Evolutionary conservation across 2,329 filamentous ascomycete species (phyloP).

Genomic region (Pyricularia pennisetigena): DNA sequence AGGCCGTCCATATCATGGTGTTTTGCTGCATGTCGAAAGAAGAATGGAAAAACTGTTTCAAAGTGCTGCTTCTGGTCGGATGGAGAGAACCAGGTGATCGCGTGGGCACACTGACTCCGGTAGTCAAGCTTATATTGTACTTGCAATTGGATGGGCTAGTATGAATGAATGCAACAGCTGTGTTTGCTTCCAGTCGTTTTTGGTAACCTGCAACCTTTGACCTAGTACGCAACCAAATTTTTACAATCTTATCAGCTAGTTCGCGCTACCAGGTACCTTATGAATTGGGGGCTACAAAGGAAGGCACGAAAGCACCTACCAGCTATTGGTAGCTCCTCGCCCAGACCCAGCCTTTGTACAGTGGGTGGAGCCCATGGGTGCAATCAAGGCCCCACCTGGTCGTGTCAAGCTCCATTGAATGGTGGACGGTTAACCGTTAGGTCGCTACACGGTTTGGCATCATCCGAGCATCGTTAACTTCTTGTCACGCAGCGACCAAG

Average conservation of each 20-base stretch:
- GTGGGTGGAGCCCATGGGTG: not conserved
- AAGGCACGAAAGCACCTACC: not conserved
- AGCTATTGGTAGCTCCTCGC: not conserved
- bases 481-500: not conserved
- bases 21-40: conserved; percentile 45
- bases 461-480: not conserved
- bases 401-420: not conserved
- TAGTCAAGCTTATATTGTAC: not conserved
- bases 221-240: not conserved
- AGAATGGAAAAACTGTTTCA: conserved; percentile 30
- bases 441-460: not conserved
- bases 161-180: not conserved
- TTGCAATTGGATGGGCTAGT: not conserved
- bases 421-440: not conserved
- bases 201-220: not conserved
- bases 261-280: not conserved
- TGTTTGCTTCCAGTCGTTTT: not conserved
- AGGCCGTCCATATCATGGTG: conserved; percentile 49
- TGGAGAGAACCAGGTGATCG: not conserved
- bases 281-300: not conserved
- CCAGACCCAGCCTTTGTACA: not conserved
- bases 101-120: not conserved
- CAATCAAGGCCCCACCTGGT: not conserved
- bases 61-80: not conserved
- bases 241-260: conserved; percentile 3